Conservation (phyloP, 1,284 basidiomycete species). For the Cryptococcus maquisensis region DNA sequence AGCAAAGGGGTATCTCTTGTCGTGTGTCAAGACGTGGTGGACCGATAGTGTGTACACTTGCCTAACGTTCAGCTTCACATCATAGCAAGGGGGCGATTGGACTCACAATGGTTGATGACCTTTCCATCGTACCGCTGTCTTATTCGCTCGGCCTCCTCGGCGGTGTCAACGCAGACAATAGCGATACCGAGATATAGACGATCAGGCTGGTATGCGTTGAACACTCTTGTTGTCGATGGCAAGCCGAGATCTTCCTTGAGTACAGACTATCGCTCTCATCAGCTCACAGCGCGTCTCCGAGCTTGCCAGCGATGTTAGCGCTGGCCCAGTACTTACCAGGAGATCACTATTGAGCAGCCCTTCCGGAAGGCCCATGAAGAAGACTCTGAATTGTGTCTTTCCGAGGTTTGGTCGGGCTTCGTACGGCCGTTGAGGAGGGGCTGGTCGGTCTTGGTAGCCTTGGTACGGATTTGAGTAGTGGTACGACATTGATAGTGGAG, state of each 20-base stretch:
- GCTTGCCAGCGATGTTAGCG: too few species aligned
- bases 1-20: not conserved
- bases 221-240: not conserved
- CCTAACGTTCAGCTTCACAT: not conserved
- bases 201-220: conserved; percentile 9
- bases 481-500: too few species aligned
- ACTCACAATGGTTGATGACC: not conserved
- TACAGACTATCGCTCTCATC: too few species aligned
- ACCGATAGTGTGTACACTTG: not conserved
- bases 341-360: not conserved
- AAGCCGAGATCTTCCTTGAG: not conserved
- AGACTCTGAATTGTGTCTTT: not conserved
- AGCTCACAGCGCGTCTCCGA: too few species aligned
- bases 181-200: conserved; percentile 13
- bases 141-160: not conserved
- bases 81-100: not conserved
- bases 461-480: not conserved
- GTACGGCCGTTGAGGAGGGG: not conserved
- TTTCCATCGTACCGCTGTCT: not conserved
- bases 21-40: not conserved
- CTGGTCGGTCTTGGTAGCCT: not conserved
- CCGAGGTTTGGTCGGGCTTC: not conserved
- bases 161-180: not conserved
- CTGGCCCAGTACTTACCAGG: too few species aligned
- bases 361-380: not conserved